phyloP scores from a whole-genome alignment of 192 early-diverging fungal genomes.

The Neocallimastix lanati region DNA sequence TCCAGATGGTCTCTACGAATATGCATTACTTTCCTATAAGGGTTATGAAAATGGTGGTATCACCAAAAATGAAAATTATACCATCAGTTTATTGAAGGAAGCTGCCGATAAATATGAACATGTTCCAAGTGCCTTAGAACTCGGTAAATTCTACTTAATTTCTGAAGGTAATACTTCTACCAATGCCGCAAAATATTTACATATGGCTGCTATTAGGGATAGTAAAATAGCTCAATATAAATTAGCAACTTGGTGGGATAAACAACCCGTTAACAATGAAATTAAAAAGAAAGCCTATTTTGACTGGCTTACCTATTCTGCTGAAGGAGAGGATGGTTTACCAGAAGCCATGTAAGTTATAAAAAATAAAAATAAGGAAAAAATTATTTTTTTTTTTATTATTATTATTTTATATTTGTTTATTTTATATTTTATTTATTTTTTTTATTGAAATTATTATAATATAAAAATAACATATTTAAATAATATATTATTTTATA shows the following conservation, averaged over 20 bases:
- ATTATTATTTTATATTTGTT: no score
- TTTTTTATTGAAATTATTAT: no score
- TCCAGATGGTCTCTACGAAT: not conserved
- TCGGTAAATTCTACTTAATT: not conserved
- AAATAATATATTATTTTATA: no score
- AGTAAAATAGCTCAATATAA: not conserved
- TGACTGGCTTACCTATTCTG: not conserved
- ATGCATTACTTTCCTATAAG: not conserved
- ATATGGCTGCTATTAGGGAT: not conserved
- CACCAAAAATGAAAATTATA: not conserved
- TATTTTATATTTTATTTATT: no score
- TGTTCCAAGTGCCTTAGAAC: not conserved
- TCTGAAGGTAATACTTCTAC: not conserved
- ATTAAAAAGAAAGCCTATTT: not conserved
- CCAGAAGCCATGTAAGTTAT: not conserved
- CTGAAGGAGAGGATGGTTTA: not conserved
- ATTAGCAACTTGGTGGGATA: not conserved
- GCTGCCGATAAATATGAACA: not conserved
- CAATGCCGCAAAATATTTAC: not conserved
- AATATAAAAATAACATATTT: no score
- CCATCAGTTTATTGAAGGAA: not conserved
- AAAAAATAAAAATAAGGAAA: not conserved
- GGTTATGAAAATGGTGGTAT: not conserved
- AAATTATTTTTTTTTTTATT: not conserved
- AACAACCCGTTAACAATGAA: not conserved